Percentiles rank a stretch among this genome's conserved stretches.
phyloP scores from a whole-genome alignment of 805 yeast species.

The Zygoascus bituminiphila region DNA sequence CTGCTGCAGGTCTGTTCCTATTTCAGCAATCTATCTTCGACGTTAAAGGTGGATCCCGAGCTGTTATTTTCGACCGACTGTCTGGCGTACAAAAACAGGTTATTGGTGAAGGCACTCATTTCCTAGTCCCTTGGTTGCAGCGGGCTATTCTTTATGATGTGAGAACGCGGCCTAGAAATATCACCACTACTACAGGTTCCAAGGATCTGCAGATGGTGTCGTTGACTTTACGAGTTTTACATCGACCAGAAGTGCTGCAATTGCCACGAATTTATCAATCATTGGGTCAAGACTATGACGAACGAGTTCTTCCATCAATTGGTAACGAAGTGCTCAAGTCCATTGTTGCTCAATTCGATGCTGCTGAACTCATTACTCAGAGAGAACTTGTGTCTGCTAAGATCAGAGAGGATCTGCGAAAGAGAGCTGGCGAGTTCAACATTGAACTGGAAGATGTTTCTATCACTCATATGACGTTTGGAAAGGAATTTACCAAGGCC shows the following conservation, averaged over 20 bases:
- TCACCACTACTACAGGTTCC: conserved; percentile 91
- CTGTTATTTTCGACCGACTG: conserved; percentile 88
- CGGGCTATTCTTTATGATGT: conserved; percentile 86
- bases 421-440: conserved; percentile 80
- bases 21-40: conserved; percentile 84
- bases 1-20: conserved; percentile 32
- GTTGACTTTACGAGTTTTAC: conserved; percentile 83
- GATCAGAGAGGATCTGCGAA: conserved; percentile 77
- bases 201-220: conserved; percentile 96
- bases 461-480: conserved; percentile 96
- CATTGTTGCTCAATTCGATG: conserved; percentile 89
- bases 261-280: conserved; percentile 85
- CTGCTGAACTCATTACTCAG: conserved; percentile 94
- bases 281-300: conserved; percentile 91
- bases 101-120: conserved; percentile 95
- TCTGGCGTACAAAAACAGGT: conserved; percentile 83
- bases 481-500: conserved; percentile 93
- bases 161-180: conserved; percentile 86
- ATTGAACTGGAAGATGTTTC: conserved; percentile 93
- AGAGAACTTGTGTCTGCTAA: conserved; percentile 88
- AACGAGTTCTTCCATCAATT: conserved; percentile 84
- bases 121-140: conserved; percentile 92
- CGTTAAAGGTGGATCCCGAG: conserved; percentile 93
- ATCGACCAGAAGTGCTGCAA: conserved; percentile 80
- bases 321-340: conserved; percentile 87